A percentile compares a stretch with the other conserved stretches of the same genome.
These are phyloP conservation scores for Aspergillus udagawae DNA, from an alignment of 2,329 filamentous ascomycete genomes.

Conservation along the genomic window DNA sequence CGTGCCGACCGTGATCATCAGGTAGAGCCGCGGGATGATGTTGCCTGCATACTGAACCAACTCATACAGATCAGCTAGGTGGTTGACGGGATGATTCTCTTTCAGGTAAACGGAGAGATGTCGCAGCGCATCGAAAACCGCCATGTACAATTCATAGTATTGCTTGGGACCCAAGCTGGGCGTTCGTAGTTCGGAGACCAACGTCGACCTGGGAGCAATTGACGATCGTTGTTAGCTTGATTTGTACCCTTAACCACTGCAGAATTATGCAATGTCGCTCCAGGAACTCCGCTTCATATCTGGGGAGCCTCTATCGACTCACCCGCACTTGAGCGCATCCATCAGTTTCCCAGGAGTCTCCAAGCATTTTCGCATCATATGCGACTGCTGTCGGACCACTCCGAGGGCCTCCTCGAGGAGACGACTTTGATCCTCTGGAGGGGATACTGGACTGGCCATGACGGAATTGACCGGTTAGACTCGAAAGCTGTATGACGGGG, in stretches of 20 bases:
- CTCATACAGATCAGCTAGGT: slow-evolving; percentile 96
- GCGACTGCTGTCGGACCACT: slow-evolving; percentile 94
- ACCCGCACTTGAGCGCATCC: slow-evolving; percentile 99
- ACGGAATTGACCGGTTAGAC: slow-evolving; percentile 22
- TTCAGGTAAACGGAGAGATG: slow-evolving; percentile 94
- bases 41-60: slow-evolving; percentile 98
- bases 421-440: slow-evolving; percentile 77
- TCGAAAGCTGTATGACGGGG: slow-evolving; percentile 14
- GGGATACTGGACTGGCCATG: slow-evolving; percentile 54
- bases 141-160: slow-evolving; percentile 99
- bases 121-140: slow-evolving; percentile 94
- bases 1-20: slow-evolving; percentile 98
- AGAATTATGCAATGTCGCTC: neutral
- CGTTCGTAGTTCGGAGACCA: slow-evolving; percentile 96
- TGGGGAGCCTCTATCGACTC: slow-evolving; percentile 40
- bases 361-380: slow-evolving; percentile 94
- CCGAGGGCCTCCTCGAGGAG: slow-evolving; percentile 95
- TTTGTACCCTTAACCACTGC: neutral
- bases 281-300: slow-evolving; percentile 6
- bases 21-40: slow-evolving; percentile 90
- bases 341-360: slow-evolving; percentile 98
- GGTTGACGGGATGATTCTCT: slow-evolving; percentile 96
- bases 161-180: slow-evolving; percentile 98
- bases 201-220: slow-evolving; percentile 67
- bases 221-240: slow-evolving; percentile 6